Base-by-base conservation (phyloP, 2,329 filamentous ascomycete species). In the Neurospora crassa region DNA sequence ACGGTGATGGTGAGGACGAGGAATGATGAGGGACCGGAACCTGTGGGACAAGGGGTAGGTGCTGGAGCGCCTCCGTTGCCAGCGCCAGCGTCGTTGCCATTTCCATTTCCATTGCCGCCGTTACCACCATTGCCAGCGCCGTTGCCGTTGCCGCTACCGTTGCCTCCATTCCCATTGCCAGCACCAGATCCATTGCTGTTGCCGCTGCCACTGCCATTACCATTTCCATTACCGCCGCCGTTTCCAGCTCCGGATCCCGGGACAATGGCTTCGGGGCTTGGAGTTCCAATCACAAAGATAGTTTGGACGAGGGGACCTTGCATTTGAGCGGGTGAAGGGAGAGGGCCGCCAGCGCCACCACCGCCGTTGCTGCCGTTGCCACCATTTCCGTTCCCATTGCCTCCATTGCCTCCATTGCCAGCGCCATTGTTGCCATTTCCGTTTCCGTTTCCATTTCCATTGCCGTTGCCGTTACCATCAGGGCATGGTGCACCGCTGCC, bases 381-480 rank as follows among this genome's bases (percentile, higher is more conserved):
- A 40, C 11, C 12, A 18, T 68, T 45, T 20, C 72, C 72, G 5
- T 70, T 71, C 16, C 72, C 72, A 43, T 43, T 43, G 20, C 67
- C 68, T 42, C 53, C 70, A 20, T 68, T 42, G 67, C 71, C 71
- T 42, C 53, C 70, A 20, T 68, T 42, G 67, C 71, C 71, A 34
- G 34, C 24, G n/a, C 72, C 72, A 10, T 70, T 71, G 20, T 69
- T 69, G 43, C 43, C 70, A 14, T 37, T 63, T 20, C 34, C 71
- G 12, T 37, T 63, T 20, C 34, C 71, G 12, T 67, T 67, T 20
- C 69, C 73, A 3, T 68, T 70, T 16, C 72, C 69, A 43, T 69
- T 68, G 34, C 68, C 73, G 34, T 67, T 68, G 7, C 68, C 70
- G 47, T 67, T 29, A 12, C 71, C 68, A 59, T 68, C 45, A 24